phyloP scores from a whole-genome alignment of 257 asterid species.

The Penstemon eatonii region DNA sequence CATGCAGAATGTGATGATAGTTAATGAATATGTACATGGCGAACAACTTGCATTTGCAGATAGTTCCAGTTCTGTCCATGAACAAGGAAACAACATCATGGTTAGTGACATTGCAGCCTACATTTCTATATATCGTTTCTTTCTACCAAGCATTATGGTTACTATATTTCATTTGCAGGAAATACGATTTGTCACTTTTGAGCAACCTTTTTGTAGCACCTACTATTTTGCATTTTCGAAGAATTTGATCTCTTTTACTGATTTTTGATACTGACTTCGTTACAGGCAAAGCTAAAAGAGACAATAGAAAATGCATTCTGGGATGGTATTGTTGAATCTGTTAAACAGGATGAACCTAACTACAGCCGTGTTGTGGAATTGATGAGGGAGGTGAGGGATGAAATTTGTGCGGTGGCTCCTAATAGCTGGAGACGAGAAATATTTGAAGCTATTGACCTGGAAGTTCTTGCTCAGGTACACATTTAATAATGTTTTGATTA shows the following conservation, averaged over 20 bases:
- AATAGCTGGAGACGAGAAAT: constrained; percentile 60
- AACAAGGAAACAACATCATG: constrained; percentile 33
- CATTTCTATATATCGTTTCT: neutral
- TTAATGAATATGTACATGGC: constrained; percentile 65
- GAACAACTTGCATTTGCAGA: constrained; percentile 40
- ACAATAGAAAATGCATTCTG: constrained; percentile 68
- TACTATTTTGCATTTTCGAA: neutral
- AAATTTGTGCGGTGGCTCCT: constrained; percentile 54
- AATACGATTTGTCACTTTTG: neutral
- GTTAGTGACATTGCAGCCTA: constrained; percentile 29
- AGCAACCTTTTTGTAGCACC: neutral
- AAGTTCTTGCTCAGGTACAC: constrained; percentile 56
- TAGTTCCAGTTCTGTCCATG: constrained; percentile 23
- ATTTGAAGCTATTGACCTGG: constrained; percentile 53
- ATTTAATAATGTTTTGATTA: constrained; percentile 5
- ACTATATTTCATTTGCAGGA: neutral
- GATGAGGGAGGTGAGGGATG: constrained; percentile 62
- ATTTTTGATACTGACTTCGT: neutral
- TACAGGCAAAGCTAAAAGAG: constrained; percentile 54
- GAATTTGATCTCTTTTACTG: neutral
- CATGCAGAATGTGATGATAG: constrained; percentile 56
- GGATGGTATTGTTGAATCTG: constrained; percentile 59
- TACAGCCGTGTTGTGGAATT: constrained; percentile 47
- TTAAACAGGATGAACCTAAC: constrained; percentile 41
- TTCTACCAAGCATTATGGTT: neutral